Evolutionary conservation across 73 alveolate genomes (phyloP).

Genomic region (Paramecium octaurelia): DNA sequence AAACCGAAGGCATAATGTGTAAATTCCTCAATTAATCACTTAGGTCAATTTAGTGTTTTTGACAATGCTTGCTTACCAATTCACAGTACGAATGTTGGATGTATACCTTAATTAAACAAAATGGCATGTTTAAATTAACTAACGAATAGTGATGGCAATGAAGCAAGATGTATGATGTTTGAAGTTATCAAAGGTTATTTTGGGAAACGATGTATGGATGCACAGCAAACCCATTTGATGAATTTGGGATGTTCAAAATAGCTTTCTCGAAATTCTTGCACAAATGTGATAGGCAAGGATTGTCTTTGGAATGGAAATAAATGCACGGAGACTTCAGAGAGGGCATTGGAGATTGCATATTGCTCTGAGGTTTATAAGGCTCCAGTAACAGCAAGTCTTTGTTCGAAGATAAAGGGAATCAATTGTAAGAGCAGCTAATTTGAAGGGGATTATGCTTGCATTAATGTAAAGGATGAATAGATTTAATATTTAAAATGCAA

Average conservation of each 20-base stretch:
- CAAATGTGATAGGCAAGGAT: neutral
- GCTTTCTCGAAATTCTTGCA: neutral
- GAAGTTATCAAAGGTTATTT: neutral
- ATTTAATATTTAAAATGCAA: neutral
- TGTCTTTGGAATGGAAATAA: conserved; percentile 2
- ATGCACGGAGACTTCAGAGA: neutral
- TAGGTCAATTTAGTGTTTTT: neutral
- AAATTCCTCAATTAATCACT: neutral
- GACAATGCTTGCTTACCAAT: conserved; percentile 16
- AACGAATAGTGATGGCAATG: neutral
- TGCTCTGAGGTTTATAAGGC: neutral
- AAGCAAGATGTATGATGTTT: neutral
- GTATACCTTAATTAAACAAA: neutral
- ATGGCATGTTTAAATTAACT: conserved; percentile 3
- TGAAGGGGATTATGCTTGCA: neutral
- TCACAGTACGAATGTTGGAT: neutral
- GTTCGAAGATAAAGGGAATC: neutral
- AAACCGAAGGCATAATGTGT: conserved; percentile 22
- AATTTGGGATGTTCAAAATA: neutral
- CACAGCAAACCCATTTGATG: neutral
- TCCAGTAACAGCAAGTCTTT: neutral
- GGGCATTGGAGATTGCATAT: neutral
- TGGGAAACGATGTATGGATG: conserved; percentile 17
- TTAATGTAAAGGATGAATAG: neutral
- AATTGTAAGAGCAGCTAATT: neutral